Base-by-base conservation (phyloP, 75 land plant species). In the Cupressus sempervirens region DNA sequence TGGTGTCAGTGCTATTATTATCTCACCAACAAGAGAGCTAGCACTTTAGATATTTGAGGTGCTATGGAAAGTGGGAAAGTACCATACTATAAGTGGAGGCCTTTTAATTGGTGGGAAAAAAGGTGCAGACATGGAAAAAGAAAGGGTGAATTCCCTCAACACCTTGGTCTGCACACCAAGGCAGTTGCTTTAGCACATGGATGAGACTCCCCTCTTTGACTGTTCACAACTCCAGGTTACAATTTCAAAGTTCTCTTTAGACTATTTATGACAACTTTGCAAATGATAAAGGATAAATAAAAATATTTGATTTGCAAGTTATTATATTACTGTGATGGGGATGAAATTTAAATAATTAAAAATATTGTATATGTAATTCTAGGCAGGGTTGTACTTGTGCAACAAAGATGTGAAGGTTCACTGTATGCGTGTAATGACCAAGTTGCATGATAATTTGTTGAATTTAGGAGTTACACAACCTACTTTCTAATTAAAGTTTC, bases 81-180 rank as follows among this genome's bases (percentile, higher is more conserved):
- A 94, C 80, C 98, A 98, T 85, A 77, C 79, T 68, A 85, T 98
- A 58, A 96, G 99, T 89, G 99, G 97, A 75, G 99, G 99, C 32
- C 93, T 96, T 80, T 84, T 98, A 40, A 94, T 98, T 68, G 99
- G 99, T 84, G 99, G 99, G 52, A 88, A 94, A 68, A 97, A 96
- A 85, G 94, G 91, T 88, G 97, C 96, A 43, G 93, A 91, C 53
- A 85, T 86, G 26, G 98, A 98, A 89, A 96, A 96, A 83, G 94
- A 93, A 67, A 86, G 86, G 36, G 95, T 96, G 14, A 93, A 92
- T 86, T 45, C 76, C 70, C 85, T 98, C 72, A 98, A 98, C 82
- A 95, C 96, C 4, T 85, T 98, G 86, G 93, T 98, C 50, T 96
- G 98, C 83, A 98, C 99, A n/a, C 99, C 99, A 76, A 98, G 99